Evolutionary conservation across 768 basidiomycete species (phyloP), one percentile per base, ranked within the genome.

Genomic region (Tricholoma hemisulphureum): DNA sequence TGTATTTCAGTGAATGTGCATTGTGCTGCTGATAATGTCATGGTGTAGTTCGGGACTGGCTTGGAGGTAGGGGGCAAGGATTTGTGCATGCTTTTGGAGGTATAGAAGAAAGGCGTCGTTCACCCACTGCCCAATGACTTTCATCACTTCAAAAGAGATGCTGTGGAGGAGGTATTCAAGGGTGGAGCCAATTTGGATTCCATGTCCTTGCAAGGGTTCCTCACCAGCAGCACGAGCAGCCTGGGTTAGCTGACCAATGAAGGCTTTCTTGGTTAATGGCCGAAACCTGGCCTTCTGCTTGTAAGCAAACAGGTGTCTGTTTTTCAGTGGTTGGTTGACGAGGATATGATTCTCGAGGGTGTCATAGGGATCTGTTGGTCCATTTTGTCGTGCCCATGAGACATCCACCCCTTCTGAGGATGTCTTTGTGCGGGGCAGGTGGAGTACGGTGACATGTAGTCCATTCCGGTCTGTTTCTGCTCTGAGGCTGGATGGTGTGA

Each of bases 161-260:
- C 65, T 63, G 1, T 48, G 34, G 0, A 69, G 59, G 0, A 71
- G 57, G 21, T 72, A 71, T 35, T 66, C 57, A 0, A 70, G 60
- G 0, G 67, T 71, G 0, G 70, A 58, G 0, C 71, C 63, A 10
- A 73, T 71, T 0, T 60, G 31, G 0, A 71, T 65, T 37, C 65
- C 58, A 51, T 73, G 71, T 1, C 68, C 65, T 24, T 64, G 58
- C 7, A 70, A 26, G 1, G 51, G 58, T 0, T 57, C 34, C 0
- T 61, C 7, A 0, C 60, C 63, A 1, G 60, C 52, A 0, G 23
- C 39, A 6, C 49, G 48, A 2, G 59, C 58, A 0, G 64, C 58
- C 6, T 18, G 21, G 4, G 48, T 21, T 4, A 71, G 35, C 0
- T 60, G 52, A 13, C 46, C 20, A 11, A 66, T 41, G 60, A 71